A percentile compares a stretch with the other conserved stretches of the same genome.
phyloP scores from a whole-genome alignment of 345 rosid species.

The Punica granatum region DNA sequence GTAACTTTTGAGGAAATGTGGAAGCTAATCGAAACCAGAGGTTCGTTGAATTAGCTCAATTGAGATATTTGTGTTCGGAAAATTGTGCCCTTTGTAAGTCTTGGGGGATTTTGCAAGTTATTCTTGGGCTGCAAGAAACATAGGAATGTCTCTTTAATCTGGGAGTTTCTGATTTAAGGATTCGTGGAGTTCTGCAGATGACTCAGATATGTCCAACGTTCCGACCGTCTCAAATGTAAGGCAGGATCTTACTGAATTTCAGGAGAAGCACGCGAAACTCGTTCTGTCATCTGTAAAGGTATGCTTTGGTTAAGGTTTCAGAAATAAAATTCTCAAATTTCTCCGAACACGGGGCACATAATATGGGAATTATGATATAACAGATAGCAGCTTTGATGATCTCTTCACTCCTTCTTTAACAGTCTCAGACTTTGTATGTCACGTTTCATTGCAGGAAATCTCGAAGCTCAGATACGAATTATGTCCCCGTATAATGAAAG shows the following conservation, averaged over 20 bases:
- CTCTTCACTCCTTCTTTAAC: too few species aligned
- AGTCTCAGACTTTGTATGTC: neutral
- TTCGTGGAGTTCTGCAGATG: conserved; percentile 26
- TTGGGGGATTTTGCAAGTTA: neutral
- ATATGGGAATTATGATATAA: neutral
- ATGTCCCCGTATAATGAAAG: conserved; percentile 57
- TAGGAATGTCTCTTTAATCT: neutral
- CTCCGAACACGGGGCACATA: neutral
- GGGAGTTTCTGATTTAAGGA: neutral
- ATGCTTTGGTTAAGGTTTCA: neutral
- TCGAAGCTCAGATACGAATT: conserved; percentile 55
- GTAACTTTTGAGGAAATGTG: neutral
- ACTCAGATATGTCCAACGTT: conserved; percentile 39
- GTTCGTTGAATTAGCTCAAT: neutral
- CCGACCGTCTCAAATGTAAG: conserved; percentile 45
- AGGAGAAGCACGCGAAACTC: conserved; percentile 49
- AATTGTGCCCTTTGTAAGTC: neutral
- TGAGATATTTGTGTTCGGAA: neutral
- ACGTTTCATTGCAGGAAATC: conserved; percentile 34
- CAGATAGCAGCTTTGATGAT: too few species aligned
- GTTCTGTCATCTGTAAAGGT: conserved; percentile 55
- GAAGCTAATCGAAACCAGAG: neutral
- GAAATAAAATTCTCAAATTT: neutral
- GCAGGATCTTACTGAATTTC: conserved; percentile 57
- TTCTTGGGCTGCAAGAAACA: neutral